These are phyloP conservation scores for Trypanosoma lewisi DNA, from an alignment of 208 protist species.

Conservation along the genomic window DNA sequence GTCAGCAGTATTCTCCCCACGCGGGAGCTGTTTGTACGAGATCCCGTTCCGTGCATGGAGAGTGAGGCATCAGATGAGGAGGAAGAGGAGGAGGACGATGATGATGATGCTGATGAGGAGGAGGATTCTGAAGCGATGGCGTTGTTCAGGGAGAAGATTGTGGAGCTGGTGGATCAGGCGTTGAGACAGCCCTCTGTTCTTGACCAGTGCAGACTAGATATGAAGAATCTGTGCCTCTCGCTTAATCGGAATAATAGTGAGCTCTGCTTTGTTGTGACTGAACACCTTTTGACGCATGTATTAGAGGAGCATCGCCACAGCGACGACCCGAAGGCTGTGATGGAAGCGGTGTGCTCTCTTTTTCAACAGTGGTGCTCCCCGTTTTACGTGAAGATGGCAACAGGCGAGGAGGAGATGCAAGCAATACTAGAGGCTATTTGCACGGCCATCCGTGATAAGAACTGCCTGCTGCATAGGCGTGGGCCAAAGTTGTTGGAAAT, in stretches of 20 bases:
- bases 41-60: constrained; percentile 34
- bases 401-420: constrained; percentile 61
- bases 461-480: constrained; percentile 47
- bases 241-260: constrained; percentile 46
- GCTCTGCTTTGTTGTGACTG: constrained; percentile 71
- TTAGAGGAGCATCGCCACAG: constrained; percentile 26
- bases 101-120: constrained; percentile 38
- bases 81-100: constrained; percentile 27
- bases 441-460: constrained; percentile 39
- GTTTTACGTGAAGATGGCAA: constrained; percentile 61
- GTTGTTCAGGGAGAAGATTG: constrained; percentile 39
- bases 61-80: constrained; percentile 1
- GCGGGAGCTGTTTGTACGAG: constrained; percentile 56
- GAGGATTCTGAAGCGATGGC: constrained; percentile 32
- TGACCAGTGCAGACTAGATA: constrained; percentile 48
- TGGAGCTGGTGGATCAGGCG: constrained; percentile 36
- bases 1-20: constrained; percentile 41
- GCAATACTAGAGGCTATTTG: constrained; percentile 64
- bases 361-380: constrained; percentile 69
- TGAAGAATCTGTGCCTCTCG: constrained; percentile 58
- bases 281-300: constrained; percentile 62
- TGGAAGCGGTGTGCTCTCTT: constrained; percentile 31
- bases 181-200: constrained; percentile 52
- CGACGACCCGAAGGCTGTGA: constrained; percentile 10
- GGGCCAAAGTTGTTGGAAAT: constrained; percentile 58